Evolutionary conservation across 192 early-diverging fungal genomes (phyloP).

Genomic region (Phlyctochytrium planicorne): DNA sequence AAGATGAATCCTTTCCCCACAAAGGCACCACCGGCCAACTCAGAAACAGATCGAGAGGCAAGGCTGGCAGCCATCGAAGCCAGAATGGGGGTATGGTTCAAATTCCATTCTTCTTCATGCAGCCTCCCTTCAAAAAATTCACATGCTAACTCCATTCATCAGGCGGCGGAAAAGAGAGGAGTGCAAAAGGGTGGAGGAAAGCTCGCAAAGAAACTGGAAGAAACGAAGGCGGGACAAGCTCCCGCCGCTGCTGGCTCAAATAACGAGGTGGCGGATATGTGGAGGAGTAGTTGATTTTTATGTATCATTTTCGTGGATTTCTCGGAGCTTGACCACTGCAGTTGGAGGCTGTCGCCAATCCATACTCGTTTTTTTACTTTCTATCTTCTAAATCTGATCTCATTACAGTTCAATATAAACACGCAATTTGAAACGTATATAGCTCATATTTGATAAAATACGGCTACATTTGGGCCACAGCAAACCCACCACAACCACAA

Average conservation of each 20-base stretch:
- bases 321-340: too few relatives aligned
- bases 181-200: constrained; percentile 31
- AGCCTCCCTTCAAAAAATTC: too few relatives aligned
- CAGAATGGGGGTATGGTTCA: constrained; percentile 12
- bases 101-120: not conserved
- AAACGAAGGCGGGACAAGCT: constrained; percentile 2
- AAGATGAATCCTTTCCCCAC: not conserved
- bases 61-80: constrained; percentile 25
- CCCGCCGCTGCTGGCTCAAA: not conserved
- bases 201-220: constrained; percentile 25
- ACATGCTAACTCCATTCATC: not conserved
- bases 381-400: too few relatives aligned
- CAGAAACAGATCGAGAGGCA: constrained; percentile 15
- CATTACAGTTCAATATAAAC: too few relatives aligned
- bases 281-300: constrained; percentile 14
- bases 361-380: too few relatives aligned
- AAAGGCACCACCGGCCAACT: constrained; percentile 6
- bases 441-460: too few relatives aligned
- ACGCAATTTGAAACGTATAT: too few relatives aligned
- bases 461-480: too few relatives aligned
- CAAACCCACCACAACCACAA: too few relatives aligned
- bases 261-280: constrained; percentile 19
- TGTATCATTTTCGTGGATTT: too few relatives aligned
- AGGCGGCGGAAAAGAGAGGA: constrained; percentile 22
- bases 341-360: too few relatives aligned